phyloP scores from a whole-genome alignment of 1,139 yeast genomes.

The Hanseniaspora sp. region DNA sequence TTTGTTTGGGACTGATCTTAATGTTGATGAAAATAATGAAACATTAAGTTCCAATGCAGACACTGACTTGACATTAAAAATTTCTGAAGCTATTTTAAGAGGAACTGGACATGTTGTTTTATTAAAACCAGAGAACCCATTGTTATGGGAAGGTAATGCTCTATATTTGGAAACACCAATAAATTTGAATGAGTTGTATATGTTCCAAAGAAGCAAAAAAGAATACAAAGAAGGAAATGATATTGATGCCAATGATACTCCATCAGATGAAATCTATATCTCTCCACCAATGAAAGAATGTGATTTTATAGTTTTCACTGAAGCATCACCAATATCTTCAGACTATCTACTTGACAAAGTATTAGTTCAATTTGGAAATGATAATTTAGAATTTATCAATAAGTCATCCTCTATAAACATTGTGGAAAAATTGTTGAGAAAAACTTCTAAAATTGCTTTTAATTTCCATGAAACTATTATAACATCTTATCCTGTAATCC shows the following conservation, averaged over 20 bases:
- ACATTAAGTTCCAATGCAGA: slow-evolving; percentile 1
- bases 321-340: slow-evolving; percentile 45
- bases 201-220: slow-evolving; percentile 2
- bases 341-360: slow-evolving; percentile 37
- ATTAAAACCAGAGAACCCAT: slow-evolving; percentile 69
- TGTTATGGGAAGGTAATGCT: slow-evolving; percentile 83
- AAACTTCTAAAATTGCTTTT: slow-evolving; percentile 57
- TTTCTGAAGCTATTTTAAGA: slow-evolving; percentile 21
- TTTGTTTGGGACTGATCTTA: not conserved
- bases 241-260: slow-evolving; percentile 23
- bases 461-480: slow-evolving; percentile 59
- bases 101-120: slow-evolving; percentile 55
- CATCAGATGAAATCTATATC: slow-evolving; percentile 23
- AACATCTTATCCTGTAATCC: slow-evolving; percentile 48
- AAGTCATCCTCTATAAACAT: slow-evolving; percentile 61
- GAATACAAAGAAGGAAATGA: slow-evolving; percentile 23
- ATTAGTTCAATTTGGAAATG: slow-evolving; percentile 42
- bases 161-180: slow-evolving; percentile 6
- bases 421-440: slow-evolving; percentile 64
- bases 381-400: slow-evolving; percentile 42
- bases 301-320: slow-evolving; percentile 45
- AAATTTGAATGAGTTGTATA: not conserved
- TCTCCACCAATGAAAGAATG: slow-evolving; percentile 42
- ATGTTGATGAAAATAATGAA: not conserved
- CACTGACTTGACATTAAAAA: not conserved